Evolutionary conservation across 805 yeast species (phyloP), one percentile per base, ranked within the genome.

Genomic region (Candida boleticola): DNA sequence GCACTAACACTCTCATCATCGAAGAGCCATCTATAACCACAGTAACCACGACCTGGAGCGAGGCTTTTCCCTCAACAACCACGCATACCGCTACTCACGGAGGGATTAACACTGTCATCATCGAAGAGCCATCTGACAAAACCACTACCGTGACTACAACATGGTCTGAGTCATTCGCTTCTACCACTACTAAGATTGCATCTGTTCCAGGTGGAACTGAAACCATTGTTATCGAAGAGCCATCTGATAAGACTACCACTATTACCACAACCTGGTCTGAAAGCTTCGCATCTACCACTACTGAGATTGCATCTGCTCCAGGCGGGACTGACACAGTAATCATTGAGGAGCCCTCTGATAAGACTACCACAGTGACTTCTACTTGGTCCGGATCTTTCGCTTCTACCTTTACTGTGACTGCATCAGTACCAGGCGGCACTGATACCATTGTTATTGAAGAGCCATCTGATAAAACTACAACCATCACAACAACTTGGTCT

Each of bases 101-200:
- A 4, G 43, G 36, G 5, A 45, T 47, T 21, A 43, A 22, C 10
- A 45, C 51, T 7, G 41, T 45, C 10, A 39, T 42, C 23, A 36
- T 45, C n/a, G 48, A 45, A 23, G 47, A 37, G 2, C 49, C 49
- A 11, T 27, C 39, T 18, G 14, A 29, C 31, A 37, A 43, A 13
- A 29, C 20, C 2, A 19, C 29, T 14, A 43, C 46, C 1, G 19
- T 21, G 19, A 39, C 43, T 13, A 5, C 14, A 7, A 37, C 45
- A 17, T 44, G 45, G 45, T 23, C 35, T 14, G 38, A 38, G 14
- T 9, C 33, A 7, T 9, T 6, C n/a, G n/a, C 33, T 13, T 9
- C n/a, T 29, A 13, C 33, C n/a, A 29, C 20, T 13, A 31, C 35
- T 17, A 13, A 5, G 5, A 31, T 7, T 31, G 35, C 35, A 9